phyloP scores from a whole-genome alignment of 2,329 filamentous ascomycete genomes.

The Epichloe brachyelytri region DNA sequence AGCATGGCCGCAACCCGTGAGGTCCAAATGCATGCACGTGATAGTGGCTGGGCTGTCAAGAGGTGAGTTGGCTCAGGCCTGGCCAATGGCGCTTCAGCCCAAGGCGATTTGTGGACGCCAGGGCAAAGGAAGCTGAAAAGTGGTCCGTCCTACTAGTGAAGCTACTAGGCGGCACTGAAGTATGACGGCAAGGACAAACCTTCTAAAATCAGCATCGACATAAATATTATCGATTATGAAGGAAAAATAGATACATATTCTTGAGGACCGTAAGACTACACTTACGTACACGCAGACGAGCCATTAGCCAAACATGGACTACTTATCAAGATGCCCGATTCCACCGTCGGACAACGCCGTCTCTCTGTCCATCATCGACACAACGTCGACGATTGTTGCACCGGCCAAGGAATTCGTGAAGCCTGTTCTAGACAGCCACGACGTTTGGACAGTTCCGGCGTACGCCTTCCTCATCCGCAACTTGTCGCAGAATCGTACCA shows the following conservation, averaged over 20 bases:
- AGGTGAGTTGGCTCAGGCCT: too few relatives aligned
- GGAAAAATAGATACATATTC: too few relatives aligned
- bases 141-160: not conserved
- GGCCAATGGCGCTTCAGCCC: not conserved
- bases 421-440: not conserved
- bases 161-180: too few relatives aligned
- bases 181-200: too few relatives aligned
- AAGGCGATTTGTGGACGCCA: not conserved
- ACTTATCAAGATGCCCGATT: not conserved
- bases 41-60: not conserved
- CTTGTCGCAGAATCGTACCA: not conserved
- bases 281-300: too few relatives aligned
- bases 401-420: not conserved
- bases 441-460: not conserved
- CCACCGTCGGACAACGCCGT: not conserved
- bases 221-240: not conserved
- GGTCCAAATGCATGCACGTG: not conserved
- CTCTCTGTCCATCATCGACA: not conserved
- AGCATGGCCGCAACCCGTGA: not conserved
- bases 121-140: too few relatives aligned
- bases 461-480: slow-evolving; percentile 1
- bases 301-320: not conserved
- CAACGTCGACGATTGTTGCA: not conserved
- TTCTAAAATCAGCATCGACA: not conserved
- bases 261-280: too few relatives aligned